A percentile compares a stretch with the other conserved stretches of the same genome.
These are phyloP conservation scores for Aspergillus proliferans DNA, from an alignment of 2,329 filamentous ascomycete species.

Conservation along the genomic window DNA sequence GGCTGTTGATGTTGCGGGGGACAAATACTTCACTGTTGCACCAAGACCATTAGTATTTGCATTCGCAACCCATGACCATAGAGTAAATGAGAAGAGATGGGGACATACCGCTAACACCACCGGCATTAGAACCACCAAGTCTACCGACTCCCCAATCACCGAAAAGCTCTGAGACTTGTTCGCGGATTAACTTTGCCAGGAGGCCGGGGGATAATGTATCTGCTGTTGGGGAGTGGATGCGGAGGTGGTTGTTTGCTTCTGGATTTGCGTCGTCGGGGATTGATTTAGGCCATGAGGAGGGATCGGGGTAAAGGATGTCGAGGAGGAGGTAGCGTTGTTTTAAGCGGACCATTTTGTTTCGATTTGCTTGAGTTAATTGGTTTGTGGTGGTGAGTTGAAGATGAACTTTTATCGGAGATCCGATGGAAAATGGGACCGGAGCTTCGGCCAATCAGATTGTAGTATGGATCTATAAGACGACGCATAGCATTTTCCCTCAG, in stretches of 20 bases:
- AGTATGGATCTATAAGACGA: too few relatives aligned
- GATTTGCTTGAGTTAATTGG: neutral
- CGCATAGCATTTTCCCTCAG: too few relatives aligned
- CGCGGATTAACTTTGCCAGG: constrained; percentile 63
- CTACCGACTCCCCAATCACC: constrained; percentile 73
- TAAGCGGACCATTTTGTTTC: constrained; percentile 77
- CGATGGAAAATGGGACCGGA: neutral
- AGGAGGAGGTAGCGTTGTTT: constrained; percentile 96
- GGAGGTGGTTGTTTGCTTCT: constrained; percentile 49
- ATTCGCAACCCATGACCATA: too few relatives aligned
- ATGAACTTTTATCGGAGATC: neutral
- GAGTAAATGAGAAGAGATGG: neutral
- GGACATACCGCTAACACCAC: constrained; percentile 59
- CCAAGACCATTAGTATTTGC: neutral
- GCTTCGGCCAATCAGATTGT: neutral
- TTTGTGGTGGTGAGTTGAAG: neutral
- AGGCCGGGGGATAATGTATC: constrained; percentile 61
- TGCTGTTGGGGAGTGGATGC: constrained; percentile 72
- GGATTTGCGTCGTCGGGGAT: constrained; percentile 17
- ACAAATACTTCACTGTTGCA: constrained; percentile 78
- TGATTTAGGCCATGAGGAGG: constrained; percentile 29
- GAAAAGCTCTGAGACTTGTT: constrained; percentile 66
- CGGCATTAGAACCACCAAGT: constrained; percentile 58
- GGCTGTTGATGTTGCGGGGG: constrained; percentile 84
- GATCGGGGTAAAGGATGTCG: constrained; percentile 77